phyloP scores from a whole-genome alignment of 306 rosid species.

The Nissolia schottii region DNA sequence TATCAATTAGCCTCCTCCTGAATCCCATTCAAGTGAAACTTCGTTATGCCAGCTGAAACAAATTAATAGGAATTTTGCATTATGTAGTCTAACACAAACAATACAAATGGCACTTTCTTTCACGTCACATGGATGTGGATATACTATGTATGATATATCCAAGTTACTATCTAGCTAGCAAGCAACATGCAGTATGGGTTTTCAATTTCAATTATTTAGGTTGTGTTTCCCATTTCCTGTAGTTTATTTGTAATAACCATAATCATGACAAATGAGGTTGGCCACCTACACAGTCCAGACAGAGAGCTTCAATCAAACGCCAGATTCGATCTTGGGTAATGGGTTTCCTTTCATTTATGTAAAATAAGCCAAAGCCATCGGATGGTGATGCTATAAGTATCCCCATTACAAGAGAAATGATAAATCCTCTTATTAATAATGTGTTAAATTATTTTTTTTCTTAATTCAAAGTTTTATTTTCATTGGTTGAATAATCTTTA shows the following conservation, averaged over 20 bases:
- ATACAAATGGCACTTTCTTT: constrained; percentile 14
- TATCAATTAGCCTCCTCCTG: not conserved
- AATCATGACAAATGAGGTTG: not conserved
- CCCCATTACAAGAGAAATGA: too few relatives aligned
- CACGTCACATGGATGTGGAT: constrained; percentile 25
- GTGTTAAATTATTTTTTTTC: too few relatives aligned
- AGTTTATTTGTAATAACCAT: not conserved
- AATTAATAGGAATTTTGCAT: not conserved
- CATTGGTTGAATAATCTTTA: too few relatives aligned
- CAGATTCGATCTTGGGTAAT: constrained; percentile 5
- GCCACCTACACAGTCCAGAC: constrained; percentile 2
- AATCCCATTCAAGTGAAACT: not conserved
- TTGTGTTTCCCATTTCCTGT: not conserved
- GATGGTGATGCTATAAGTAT: too few relatives aligned
- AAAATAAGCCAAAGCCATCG: constrained; percentile 12
- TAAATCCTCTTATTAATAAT: too few relatives aligned
- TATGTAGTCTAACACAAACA: not conserved
- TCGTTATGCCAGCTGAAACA: constrained; percentile 13
- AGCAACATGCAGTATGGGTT: constrained; percentile 17
- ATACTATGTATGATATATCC: not conserved
- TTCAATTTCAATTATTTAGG: constrained; percentile 17
- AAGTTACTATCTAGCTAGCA: too few relatives aligned
- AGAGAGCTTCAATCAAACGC: constrained; percentile 35
- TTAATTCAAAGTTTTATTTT: too few relatives aligned
- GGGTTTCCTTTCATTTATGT: constrained; percentile 7